These are phyloP conservation scores for Blastocystis sp. DNA, from an alignment of 352 stramenopile genomes.

Conservation along the genomic window DNA sequence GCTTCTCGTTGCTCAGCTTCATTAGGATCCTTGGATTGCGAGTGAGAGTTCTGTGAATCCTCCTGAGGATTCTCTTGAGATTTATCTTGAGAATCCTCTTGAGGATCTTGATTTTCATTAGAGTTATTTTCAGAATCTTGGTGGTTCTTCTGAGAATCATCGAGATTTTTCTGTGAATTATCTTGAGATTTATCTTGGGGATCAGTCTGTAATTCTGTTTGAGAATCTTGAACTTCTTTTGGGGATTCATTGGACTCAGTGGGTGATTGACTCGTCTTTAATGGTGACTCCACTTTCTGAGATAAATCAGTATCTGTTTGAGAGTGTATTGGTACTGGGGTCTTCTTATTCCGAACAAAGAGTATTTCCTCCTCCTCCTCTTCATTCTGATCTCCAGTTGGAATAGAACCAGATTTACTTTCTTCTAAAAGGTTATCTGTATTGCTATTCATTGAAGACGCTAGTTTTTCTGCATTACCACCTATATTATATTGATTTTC, in stretches of 20 bases:
- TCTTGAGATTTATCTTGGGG: neutral
- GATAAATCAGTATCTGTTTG: neutral
- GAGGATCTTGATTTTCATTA: neutral
- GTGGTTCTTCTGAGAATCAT: neutral
- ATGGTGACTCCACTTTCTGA: neutral
- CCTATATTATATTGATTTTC: neutral
- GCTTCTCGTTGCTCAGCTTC: neutral
- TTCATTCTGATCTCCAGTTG: neutral
- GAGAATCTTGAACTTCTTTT: neutral
- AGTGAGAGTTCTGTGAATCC: neutral
- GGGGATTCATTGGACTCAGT: neutral
- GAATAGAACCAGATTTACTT: neutral
- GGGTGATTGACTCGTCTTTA: no score
- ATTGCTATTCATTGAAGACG: neutral
- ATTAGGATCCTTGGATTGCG: neutral
- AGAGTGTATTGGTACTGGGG: neutral
- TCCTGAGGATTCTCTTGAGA: neutral
- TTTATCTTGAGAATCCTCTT: neutral
- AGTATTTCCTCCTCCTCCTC: neutral
- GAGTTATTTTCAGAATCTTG: neutral
- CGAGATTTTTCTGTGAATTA: neutral
- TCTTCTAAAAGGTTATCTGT: neutral
- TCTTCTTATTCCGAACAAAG: neutral
- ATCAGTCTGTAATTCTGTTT: neutral
- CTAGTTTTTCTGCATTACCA: neutral